A percentile compares a stretch with the other conserved stretches of the same genome.
phyloP scores from a whole-genome alignment of 164 flowering plant genomes.

The Macadamia integrifolia region DNA sequence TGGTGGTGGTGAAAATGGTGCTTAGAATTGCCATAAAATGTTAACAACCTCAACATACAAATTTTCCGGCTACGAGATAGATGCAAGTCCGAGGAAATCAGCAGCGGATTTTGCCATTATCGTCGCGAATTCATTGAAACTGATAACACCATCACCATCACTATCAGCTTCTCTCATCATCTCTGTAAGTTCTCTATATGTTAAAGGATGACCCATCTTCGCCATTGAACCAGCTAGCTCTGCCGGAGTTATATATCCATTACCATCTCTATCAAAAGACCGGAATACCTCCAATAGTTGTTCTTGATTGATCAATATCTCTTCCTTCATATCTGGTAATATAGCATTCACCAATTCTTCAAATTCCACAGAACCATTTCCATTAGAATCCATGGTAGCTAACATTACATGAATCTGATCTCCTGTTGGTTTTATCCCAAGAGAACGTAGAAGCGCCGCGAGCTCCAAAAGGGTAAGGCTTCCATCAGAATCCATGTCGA shows the following conservation, averaged over 20 bases:
- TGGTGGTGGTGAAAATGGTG: too few species aligned
- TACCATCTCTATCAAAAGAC: slow-evolving; percentile 74
- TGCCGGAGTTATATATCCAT: slow-evolving; percentile 76
- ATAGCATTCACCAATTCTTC: slow-evolving; percentile 57
- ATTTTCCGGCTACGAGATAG: slow-evolving; percentile 7
- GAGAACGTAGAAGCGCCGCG: slow-evolving; percentile 77
- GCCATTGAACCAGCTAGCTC: slow-evolving; percentile 90
- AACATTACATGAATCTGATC: slow-evolving; percentile 59
- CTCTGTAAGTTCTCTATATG: slow-evolving; percentile 57
- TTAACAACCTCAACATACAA: too few species aligned
- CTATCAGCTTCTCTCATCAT: slow-evolving; percentile 77
- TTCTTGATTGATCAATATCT: slow-evolving; percentile 51
- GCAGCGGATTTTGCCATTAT: slow-evolving; percentile 69
- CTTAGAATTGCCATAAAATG: too few species aligned
- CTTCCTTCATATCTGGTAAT: slow-evolving; percentile 44
- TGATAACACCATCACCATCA: slow-evolving; percentile 78
- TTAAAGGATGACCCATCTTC: slow-evolving; percentile 78
- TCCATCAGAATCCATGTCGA: slow-evolving; percentile 88
- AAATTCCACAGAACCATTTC: slow-evolving; percentile 71
- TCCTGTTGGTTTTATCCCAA: slow-evolving; percentile 73
- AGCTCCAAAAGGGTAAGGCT: slow-evolving; percentile 88
- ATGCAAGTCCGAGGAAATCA: slow-evolving; percentile 45
- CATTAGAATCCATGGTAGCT: slow-evolving; percentile 59
- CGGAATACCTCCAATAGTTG: slow-evolving; percentile 63
- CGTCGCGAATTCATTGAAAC: slow-evolving; percentile 59